Evolutionary conservation across 2,329 filamentous ascomycete genomes (phyloP).

Genomic region (Fonsecaea nubica): DNA sequence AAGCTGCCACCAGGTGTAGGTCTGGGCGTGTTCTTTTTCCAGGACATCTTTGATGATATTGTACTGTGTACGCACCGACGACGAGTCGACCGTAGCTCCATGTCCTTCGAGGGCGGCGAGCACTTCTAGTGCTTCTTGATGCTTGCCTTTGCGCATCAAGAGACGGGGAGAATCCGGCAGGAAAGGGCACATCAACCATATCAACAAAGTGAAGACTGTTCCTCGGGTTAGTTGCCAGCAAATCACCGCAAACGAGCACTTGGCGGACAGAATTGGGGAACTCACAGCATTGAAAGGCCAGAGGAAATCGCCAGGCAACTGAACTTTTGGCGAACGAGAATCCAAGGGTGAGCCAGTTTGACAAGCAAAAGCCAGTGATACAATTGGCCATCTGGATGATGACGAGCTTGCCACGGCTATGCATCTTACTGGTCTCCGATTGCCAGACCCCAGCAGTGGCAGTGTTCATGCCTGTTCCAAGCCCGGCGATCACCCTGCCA

Average conservation of each 20-base stretch:
- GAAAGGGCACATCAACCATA: slow-evolving; percentile 48
- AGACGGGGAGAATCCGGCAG: slow-evolving; percentile 62
- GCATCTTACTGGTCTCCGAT: slow-evolving; percentile 57
- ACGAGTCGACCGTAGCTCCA: slow-evolving; percentile 42
- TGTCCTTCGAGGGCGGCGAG: slow-evolving; percentile 46
- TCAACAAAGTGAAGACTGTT: slow-evolving; percentile 58
- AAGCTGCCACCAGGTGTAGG: slow-evolving; percentile 55
- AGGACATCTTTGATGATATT: slow-evolving; percentile 49
- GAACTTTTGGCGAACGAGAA: slow-evolving; percentile 59
- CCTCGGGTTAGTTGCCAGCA: not conserved
- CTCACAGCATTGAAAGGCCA: slow-evolving; percentile 61
- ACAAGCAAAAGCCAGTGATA: slow-evolving; percentile 56
- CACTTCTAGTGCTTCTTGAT: slow-evolving; percentile 59
- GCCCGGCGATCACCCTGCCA: slow-evolving; percentile 56
- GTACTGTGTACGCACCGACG: slow-evolving; percentile 44
- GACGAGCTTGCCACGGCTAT: slow-evolving; percentile 59
- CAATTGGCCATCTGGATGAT: slow-evolving; percentile 60
- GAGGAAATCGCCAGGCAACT: slow-evolving; percentile 63
- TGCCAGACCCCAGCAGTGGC: slow-evolving; percentile 52
- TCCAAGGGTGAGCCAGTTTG: slow-evolving; percentile 59
- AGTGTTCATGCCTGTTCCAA: slow-evolving; percentile 43
- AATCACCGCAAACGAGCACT: not conserved
- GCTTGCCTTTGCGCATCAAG: slow-evolving; percentile 63
- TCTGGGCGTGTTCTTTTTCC: slow-evolving; percentile 54
- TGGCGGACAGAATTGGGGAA: not conserved